phyloP scores from a whole-genome alignment of 2,329 filamentous ascomycete genomes.

The Grosmannia penicillata region DNA sequence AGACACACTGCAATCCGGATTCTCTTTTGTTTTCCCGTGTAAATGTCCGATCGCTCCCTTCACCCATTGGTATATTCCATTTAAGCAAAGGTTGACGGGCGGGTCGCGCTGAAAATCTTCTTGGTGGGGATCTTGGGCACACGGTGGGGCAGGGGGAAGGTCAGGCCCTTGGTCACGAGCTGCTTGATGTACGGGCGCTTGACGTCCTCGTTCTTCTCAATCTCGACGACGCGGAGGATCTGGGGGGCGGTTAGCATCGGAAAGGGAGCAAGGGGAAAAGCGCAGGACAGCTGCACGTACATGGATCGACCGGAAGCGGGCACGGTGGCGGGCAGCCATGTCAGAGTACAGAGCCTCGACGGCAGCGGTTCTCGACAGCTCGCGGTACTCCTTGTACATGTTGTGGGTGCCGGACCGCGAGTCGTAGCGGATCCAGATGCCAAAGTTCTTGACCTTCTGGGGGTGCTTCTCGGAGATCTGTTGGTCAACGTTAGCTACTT shows the following conservation, averaged over 20 bases:
- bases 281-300: too few species aligned
- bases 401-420: conserved; percentile 99
- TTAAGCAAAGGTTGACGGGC: conserved; percentile 96
- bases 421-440: conserved; percentile 99
- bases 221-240: conserved; percentile 97
- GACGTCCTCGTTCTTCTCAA: conserved; percentile 88
- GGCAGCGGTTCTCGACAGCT: conserved; percentile 90
- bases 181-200: conserved; percentile 99
- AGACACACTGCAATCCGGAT: conserved; percentile 9
- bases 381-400: conserved; percentile 99
- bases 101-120: conserved; percentile 86
- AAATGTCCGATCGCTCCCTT: background rate
- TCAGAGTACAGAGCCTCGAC: conserved; percentile 97
- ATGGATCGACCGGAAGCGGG: conserved; percentile 96
- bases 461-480: conserved; percentile 98
- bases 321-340: conserved; percentile 97
- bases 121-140: conserved; percentile 66
- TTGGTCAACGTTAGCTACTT: background rate
- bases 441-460: conserved; percentile 99
- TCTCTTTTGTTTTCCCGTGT: background rate
- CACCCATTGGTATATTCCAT: background rate
- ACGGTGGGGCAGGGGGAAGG: conserved; percentile 98
- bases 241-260: conserved; percentile 26
- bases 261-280: background rate
- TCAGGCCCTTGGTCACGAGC: conserved; percentile 85